Percentiles rank a stretch among this genome's conserved stretches.
phyloP scores from a whole-genome alignment of 345 rosid genomes.

The Eutrema japonicum region DNA sequence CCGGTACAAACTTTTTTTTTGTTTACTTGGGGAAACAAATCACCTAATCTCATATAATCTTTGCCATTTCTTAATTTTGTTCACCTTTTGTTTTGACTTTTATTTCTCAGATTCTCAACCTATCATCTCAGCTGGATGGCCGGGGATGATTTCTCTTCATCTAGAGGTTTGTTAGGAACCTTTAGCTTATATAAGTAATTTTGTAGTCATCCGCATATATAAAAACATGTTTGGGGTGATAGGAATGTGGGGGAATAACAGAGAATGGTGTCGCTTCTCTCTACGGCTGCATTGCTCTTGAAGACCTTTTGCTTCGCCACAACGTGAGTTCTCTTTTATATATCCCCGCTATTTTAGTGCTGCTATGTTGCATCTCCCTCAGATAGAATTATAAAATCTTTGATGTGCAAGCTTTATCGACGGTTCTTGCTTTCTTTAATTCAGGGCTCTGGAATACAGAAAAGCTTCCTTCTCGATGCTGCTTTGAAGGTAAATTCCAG shows the following conservation, averaged over 20 bases:
- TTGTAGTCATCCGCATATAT: neutral
- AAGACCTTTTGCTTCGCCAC: constrained; percentile 77
- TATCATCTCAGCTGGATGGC: constrained; percentile 77
- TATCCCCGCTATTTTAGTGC: neutral
- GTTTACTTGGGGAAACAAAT: neutral
- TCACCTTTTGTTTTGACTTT: constrained; percentile 27
- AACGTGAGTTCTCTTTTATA: constrained; percentile 55
- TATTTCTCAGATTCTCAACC: constrained; percentile 55
- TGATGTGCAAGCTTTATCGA: neutral
- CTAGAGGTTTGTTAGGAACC: constrained; percentile 60
- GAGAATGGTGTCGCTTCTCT: constrained; percentile 61
- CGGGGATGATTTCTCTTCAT: constrained; percentile 66
- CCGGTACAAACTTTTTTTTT: constrained; percentile 48
- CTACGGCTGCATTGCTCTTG: constrained; percentile 65
- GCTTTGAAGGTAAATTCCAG: constrained; percentile 54
- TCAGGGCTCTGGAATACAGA: constrained; percentile 69
- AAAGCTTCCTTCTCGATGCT: constrained; percentile 65
- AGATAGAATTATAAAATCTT: neutral
- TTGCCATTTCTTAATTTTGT: constrained; percentile 17
- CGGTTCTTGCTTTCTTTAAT: constrained; percentile 6
- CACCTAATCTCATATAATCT: neutral
- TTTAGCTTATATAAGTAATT: constrained; percentile 5
- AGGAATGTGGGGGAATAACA: constrained; percentile 79
- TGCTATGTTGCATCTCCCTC: neutral
- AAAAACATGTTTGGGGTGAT: neutral